Evolutionary conservation across 495 filamentous ascomycete species (phyloP).

Genomic region (Penicillium parvum): DNA sequence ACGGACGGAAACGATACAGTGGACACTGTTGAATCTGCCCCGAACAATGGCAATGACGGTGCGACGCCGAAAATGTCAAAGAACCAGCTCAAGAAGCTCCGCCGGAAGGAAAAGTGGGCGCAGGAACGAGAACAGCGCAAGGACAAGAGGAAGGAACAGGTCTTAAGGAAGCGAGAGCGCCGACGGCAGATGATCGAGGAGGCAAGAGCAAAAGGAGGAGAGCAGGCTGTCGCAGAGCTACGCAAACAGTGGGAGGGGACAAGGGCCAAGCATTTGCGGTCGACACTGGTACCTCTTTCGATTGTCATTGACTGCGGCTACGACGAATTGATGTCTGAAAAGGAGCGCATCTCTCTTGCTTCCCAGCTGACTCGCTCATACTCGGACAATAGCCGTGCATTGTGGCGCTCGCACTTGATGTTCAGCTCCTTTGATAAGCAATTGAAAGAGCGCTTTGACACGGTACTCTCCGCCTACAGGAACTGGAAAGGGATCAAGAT

Average conservation of each 20-base stretch:
- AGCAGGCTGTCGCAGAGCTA: conserved; percentile 27
- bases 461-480: conserved; percentile 58
- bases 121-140: conserved; percentile 65
- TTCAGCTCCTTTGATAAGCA: conserved; percentile 72
- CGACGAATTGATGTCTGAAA: conserved; percentile 79
- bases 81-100: conserved; percentile 72
- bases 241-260: conserved; percentile 34
- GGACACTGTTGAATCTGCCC: conserved; percentile 3
- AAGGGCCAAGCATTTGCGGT: conserved; percentile 26
- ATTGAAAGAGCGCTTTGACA: conserved; percentile 77
- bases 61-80: conserved; percentile 59
- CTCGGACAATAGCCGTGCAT: conserved; percentile 71
- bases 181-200: conserved; percentile 41
- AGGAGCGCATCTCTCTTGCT: conserved; percentile 75
- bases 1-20: not conserved
- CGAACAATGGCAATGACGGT: conserved; percentile 11
- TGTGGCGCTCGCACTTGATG: conserved; percentile 62
- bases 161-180: conserved; percentile 57
- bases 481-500: conserved; percentile 77
- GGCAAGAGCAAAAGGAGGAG: conserved; percentile 23
- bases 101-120: conserved; percentile 62
- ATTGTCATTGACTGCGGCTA: conserved; percentile 90
- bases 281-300: conserved; percentile 62
- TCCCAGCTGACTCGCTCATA: conserved; percentile 83
- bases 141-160: conserved; percentile 65